These are phyloP conservation scores for Mimosa pudica DNA, from an alignment of 306 rosid species.

Conservation along the genomic window DNA sequence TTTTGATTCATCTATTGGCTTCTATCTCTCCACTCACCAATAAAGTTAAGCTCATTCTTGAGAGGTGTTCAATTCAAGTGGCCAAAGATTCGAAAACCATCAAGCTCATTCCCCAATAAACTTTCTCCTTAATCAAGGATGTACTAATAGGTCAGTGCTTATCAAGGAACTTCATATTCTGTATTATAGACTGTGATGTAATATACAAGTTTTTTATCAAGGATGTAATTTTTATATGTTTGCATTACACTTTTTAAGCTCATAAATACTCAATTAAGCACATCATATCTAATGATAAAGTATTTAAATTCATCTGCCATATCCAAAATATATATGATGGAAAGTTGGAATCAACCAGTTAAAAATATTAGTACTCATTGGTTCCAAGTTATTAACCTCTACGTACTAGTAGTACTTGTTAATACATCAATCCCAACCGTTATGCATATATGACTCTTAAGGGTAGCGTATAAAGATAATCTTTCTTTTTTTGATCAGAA, in stretches of 20 bases:
- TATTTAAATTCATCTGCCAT: too few species aligned
- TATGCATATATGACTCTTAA: not conserved
- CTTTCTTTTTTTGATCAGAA: too few species aligned
- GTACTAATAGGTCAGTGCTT: not conserved
- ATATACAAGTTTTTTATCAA: not conserved
- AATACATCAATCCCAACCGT: not conserved
- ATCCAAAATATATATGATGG: not conserved
- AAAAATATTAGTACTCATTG: not conserved
- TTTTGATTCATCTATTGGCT: not conserved
- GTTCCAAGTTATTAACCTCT: not conserved
- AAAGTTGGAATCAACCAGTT: not conserved
- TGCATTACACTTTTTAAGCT: not conserved
- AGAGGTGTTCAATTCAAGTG: conserved; percentile 13
- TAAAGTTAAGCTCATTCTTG: not conserved
- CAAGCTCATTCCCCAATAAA: conserved; percentile 19
- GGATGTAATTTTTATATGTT: not conserved
- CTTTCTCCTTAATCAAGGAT: conserved; percentile 1
- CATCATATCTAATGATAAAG: not conserved
- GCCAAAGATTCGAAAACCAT: conserved; percentile 24
- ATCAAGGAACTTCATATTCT: conserved; percentile 21
- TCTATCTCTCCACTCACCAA: not conserved
- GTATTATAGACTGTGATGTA: conserved; percentile 20
- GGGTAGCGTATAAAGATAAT: not conserved
- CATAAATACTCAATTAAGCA: not conserved
- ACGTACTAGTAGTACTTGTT: not conserved